These are phyloP conservation scores for Adansonia madagascariensis DNA, from an alignment of 441 rosid genomes.

Conservation along the genomic window DNA sequence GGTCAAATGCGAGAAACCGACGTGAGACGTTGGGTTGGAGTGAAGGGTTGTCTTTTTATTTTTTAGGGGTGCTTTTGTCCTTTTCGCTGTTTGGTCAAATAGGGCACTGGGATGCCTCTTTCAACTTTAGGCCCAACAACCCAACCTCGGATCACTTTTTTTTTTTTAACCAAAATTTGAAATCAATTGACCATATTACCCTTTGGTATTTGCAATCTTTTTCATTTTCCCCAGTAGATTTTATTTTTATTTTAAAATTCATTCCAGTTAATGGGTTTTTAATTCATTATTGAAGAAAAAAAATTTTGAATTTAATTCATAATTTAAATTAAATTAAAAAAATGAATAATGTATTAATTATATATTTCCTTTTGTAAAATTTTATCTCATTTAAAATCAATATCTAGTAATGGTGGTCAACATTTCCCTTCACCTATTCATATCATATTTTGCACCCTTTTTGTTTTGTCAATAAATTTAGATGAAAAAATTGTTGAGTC, in stretches of 20 bases:
- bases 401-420: too few relatives aligned
- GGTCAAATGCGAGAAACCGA: slow-evolving; percentile 39
- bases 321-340: too few relatives aligned
- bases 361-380: too few relatives aligned
- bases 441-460: not conserved
- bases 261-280: too few relatives aligned
- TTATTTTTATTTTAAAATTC: too few relatives aligned
- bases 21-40: not conserved
- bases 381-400: too few relatives aligned
- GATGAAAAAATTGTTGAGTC: not conserved
- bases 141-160: not conserved
- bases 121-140: slow-evolving; percentile 1
- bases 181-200: not conserved
- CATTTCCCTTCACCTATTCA: not conserved
- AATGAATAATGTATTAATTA: too few relatives aligned
- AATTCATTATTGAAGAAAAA: too few relatives aligned
- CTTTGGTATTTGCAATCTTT: not conserved
- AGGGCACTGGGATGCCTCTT: not conserved
- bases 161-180: not conserved
- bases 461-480: not conserved
- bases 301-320: too few relatives aligned
- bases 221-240: not conserved
- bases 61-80: slow-evolving; percentile 35
- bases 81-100: slow-evolving; percentile 34
- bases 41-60: slow-evolving; percentile 14